Percentiles rank a stretch among this genome's conserved stretches.
These are phyloP conservation scores for Exophiala oligosperma DNA, from an alignment of 2,329 filamentous ascomycete species.

Conservation along the genomic window DNA sequence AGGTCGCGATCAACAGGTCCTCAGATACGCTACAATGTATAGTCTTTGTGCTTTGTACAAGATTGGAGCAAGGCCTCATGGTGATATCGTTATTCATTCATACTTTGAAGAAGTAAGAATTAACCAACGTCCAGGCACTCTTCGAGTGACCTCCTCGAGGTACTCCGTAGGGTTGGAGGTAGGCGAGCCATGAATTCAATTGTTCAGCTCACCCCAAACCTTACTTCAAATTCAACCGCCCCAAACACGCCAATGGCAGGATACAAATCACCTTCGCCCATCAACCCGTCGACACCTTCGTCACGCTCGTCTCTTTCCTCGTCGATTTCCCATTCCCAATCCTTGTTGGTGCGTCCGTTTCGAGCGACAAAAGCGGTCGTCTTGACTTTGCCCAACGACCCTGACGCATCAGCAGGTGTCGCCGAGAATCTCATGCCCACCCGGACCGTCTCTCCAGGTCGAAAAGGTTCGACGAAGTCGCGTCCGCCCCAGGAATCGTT, in stretches of 20 bases:
- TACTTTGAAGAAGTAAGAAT: no score
- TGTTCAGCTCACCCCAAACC: slow-evolving; percentile 42
- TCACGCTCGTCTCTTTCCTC: slow-evolving; percentile 59
- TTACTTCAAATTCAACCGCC: slow-evolving; percentile 60
- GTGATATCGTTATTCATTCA: no score
- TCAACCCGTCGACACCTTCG: slow-evolving; percentile 60
- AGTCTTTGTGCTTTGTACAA: no score
- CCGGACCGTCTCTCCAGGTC: slow-evolving; percentile 56
- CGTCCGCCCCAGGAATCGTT: slow-evolving; percentile 62
- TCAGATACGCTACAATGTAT: no score
- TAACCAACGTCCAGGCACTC: no score
- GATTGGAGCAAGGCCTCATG: no score
- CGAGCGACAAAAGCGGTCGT: slow-evolving; percentile 58
- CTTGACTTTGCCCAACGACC: slow-evolving; percentile 23
- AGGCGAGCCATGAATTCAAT: neutral
- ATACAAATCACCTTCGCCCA: slow-evolving; percentile 67
- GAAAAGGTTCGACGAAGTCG: slow-evolving; percentile 57
- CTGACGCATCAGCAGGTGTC: slow-evolving; percentile 25
- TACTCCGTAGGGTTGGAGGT: neutral
- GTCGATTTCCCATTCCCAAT: slow-evolving; percentile 56
- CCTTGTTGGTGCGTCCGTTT: slow-evolving; percentile 46
- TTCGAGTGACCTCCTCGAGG: no score
- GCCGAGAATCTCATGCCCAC: slow-evolving; percentile 57
- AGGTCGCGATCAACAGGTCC: no score
- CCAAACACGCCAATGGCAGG: slow-evolving; percentile 63